Evolutionary conservation across 2,329 filamentous ascomycete genomes (phyloP), one percentile per base, ranked within the genome.

Genomic region (Curvularia spicifera): DNA sequence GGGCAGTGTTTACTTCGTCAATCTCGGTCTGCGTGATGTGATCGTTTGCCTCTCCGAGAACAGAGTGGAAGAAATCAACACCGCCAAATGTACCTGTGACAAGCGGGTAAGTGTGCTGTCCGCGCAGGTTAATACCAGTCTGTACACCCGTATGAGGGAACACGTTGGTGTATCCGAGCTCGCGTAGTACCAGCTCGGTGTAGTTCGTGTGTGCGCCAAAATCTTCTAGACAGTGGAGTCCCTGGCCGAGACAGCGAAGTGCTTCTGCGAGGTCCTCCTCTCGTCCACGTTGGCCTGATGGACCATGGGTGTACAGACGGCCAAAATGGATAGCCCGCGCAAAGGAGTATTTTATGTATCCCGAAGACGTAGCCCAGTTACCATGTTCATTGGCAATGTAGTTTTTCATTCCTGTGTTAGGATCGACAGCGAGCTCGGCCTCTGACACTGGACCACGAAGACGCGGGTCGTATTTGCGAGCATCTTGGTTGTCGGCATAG

Each of bases 301-400:
- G 68, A 10, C 79, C 79, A 58, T 78, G 74, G 1, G 80, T 82
- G 61, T 81, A 83, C 58, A 80, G 59, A 22, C 81, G 71, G 8
- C 81, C 81, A 54, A 78, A 82, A 63, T 82, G 80, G 44, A 83
- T 83, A 22, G 76, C 77, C 51, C 81, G 76, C 24, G 78, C 73
- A 47, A 83, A 81, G 18, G 78, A 79, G 65, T 85, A 76, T 43
- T 75, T 78, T 59, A 97, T 83, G 71, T 94, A 97, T 39, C 91
- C 93, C 7, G 91, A 82, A 63, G 93, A 97, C 20, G 95, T 99
- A 1, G 93, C 91, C 91, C 93, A 97, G 40, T 86, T 85, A 4
- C 93, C 91, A 13, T 80, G 82, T 75, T 98, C 94, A 71, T 97
- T 98, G 59, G 94, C 88, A 66, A 99, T 98, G 77, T 99, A 99